Evolutionary conservation across 495 filamentous ascomycete genomes (phyloP), one percentile per base, ranked within the genome.

Genomic region (Extremus antarcticus): DNA sequence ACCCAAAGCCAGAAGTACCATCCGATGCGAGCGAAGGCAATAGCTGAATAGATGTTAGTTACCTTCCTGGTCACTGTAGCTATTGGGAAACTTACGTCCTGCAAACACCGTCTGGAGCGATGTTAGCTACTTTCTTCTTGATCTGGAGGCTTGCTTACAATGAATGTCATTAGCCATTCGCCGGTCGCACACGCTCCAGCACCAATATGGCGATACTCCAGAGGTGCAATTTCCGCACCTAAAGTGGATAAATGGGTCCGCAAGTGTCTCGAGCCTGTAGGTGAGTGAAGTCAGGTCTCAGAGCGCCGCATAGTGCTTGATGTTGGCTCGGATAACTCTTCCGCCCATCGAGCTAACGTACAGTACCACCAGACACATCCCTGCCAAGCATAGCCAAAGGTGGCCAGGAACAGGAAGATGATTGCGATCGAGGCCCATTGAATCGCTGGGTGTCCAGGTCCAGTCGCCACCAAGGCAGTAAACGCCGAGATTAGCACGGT

Each of bases 1-100:
- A 63, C 58, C 61, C 61, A 63, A 23, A 61, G 48, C 61, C 61
- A 63, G 49, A 63, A 61, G 25, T 58, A 57, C 55, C 57, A 61
- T 10, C 61, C 58, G 20, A 63, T 58, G 11, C 41, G 7, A 16
- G 43, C 47, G 29, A 63, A 61, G 11, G 58, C 58, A 39, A 63
- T 63, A 2, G 61, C 57, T 56, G 22, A n/a, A 3, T 20, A 7
- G 46, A 32, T 17, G 25, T 39, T 22, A 53, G 48, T 13, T 9
- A n/a, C 16, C 41, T 9, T 39, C 9, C 9, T 39, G 35, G 35
- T 39, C n/a, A 9, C 35, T 9, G 35, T 9, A 39, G n/a, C n/a
- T n/a, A 39, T n/a, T 39, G 9, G 35, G 15, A 25, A 9, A 55
- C 51, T 60, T 40, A 52, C 55, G 61, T 7, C 61, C 61, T 1